Evolutionary conservation across 805 yeast species (phyloP).

Genomic region (Sugiyamaella lignohabitans): DNA sequence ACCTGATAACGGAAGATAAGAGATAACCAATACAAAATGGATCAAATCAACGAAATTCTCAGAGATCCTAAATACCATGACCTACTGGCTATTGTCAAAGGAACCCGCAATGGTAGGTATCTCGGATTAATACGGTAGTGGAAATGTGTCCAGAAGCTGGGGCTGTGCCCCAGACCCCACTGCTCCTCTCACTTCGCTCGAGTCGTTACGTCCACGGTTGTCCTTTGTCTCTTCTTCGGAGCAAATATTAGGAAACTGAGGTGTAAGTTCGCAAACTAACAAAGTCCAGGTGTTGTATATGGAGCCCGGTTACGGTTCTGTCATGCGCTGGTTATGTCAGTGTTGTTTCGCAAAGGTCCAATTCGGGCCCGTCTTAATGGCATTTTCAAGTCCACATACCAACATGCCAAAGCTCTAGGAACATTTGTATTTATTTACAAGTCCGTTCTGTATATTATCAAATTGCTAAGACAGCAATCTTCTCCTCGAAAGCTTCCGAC

Average conservation of each 20-base stretch:
- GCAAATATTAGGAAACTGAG: too few species aligned
- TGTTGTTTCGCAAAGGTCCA: slow-evolving; percentile 50
- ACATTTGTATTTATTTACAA: slow-evolving; percentile 51
- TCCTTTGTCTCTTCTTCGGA: too few species aligned
- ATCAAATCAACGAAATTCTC: slow-evolving; percentile 23
- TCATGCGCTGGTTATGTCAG: slow-evolving; percentile 57
- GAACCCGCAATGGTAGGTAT: slow-evolving; percentile 35
- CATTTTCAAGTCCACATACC: slow-evolving; percentile 46
- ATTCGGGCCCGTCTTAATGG: slow-evolving; percentile 39
- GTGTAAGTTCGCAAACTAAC: too few species aligned
- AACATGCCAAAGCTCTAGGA: slow-evolving; percentile 52
- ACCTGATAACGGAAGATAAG: too few species aligned
- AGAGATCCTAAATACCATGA: slow-evolving; percentile 34
- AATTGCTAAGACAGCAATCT: slow-evolving; percentile 20
- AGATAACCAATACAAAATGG: slow-evolving; percentile 6
- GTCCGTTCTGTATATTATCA: slow-evolving; percentile 27
- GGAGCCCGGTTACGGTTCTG: slow-evolving; percentile 58
- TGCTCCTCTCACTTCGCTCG: too few species aligned
- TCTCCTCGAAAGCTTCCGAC: slow-evolving; percentile 13
- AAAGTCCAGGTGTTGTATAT: slow-evolving; percentile 42
- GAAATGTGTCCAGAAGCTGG: too few species aligned
- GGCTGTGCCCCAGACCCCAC: too few species aligned
- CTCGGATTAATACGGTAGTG: too few species aligned
- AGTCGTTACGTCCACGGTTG: too few species aligned
- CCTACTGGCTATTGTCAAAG: slow-evolving; percentile 34